A percentile compares a stretch with the other conserved stretches of the same genome.
These are phyloP conservation scores for Fusarium secorum DNA, from an alignment of 2,329 filamentous ascomycete genomes.

Conservation along the genomic window DNA sequence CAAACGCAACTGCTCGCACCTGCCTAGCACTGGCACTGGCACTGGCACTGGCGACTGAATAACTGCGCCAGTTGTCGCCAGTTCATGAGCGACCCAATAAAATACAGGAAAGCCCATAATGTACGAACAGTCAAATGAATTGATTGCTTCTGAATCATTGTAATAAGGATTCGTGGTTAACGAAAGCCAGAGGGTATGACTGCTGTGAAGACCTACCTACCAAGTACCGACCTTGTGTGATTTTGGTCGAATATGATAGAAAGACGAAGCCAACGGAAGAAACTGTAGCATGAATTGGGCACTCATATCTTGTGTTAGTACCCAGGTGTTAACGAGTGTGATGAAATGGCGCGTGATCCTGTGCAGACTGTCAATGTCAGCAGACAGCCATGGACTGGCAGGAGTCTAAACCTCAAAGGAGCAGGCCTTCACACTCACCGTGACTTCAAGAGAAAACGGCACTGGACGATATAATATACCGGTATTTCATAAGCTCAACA, in stretches of 20 bases:
- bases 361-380: background rate
- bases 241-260: background rate
- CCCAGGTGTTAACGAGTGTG: too few species aligned
- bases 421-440: background rate
- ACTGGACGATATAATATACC: background rate
- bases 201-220: background rate
- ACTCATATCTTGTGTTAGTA: background rate
- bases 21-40: background rate
- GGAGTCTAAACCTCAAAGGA: background rate
- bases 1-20: constrained; percentile 1
- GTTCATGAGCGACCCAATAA: background rate
- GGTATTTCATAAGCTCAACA: constrained; percentile 12
- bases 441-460: background rate
- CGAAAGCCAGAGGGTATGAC: background rate
- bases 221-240: background rate
- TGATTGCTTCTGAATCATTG: background rate
- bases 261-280: background rate
- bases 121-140: too few species aligned
- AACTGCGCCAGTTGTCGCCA: background rate
- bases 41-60: background rate
- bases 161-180: too few species aligned
- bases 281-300: background rate
- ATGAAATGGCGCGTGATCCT: background rate
- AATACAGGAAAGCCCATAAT: too few species aligned
- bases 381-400: background rate